phyloP scores from a whole-genome alignment of 2,329 filamentous ascomycete genomes.

The Mycosphaerella arachidis region DNA sequence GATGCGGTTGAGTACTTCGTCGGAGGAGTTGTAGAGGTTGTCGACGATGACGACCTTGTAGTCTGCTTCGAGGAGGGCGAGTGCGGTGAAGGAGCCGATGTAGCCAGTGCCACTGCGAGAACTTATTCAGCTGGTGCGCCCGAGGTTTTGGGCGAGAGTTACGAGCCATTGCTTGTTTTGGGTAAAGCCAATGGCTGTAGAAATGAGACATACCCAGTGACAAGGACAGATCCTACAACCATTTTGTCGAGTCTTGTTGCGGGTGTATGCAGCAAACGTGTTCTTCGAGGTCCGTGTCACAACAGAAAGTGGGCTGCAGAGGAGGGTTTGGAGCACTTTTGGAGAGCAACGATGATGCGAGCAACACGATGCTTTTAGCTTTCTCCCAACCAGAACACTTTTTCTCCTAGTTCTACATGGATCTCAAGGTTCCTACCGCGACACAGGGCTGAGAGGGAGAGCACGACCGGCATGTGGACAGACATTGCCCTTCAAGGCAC shows the following conservation, averaged over 20 bases:
- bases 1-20: conserved; percentile 88
- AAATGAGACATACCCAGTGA: conserved; percentile 20
- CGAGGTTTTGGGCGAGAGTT: conserved; percentile 5
- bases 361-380: neutral
- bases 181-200: neutral
- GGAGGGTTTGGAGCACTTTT: neutral
- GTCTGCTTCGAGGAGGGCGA: conserved; percentile 85
- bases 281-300: neutral
- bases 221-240: conserved; percentile 24
- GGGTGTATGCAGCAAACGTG: neutral
- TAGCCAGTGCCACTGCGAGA: conserved; percentile 83
- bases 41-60: conserved; percentile 97
- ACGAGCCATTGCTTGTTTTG: neutral
- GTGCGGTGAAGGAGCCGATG: conserved; percentile 94
- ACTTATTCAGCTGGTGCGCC: neutral
- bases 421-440: neutral
- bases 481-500: neutral
- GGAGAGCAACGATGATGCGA: neutral
- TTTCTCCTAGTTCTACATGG: neutral
- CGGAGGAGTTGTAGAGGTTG: conserved; percentile 94
- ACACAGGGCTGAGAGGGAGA: neutral
- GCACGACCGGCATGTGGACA: neutral
- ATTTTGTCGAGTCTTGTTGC: conserved; percentile 10
- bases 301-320: neutral
- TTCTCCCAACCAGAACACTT: neutral